Base-by-base conservation (phyloP, 2,329 filamentous ascomycete genomes). In the Aspergillus brasiliensis region DNA sequence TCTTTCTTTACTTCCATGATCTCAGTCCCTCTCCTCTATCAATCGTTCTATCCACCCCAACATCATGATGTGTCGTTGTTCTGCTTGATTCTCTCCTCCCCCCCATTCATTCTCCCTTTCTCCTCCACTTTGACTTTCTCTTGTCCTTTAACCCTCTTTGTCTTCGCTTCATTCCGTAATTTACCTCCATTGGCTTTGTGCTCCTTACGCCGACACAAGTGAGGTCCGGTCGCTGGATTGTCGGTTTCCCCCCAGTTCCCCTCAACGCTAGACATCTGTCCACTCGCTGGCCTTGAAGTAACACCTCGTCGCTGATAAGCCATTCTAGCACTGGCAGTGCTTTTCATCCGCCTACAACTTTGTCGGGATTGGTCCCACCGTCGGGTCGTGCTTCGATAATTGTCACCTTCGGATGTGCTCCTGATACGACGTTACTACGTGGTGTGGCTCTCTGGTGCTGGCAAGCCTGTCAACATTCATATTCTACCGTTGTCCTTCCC, bases 361-460 rank as follows among this genome's bases (percentile, higher is more conserved):
- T 48, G 31, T 7, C 23, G 13, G 23, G 23, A 17, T 48, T 51
- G 38, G 37, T 54, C 51, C 21, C 21, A 37, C 7, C 37, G 10
- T 51, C 11, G 49, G 51, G 15, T 25, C 38, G 51, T 21, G 17
- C 10, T 55, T 46, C 17, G 34, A 46, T 25, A 46, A 31, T 31
- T 44, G 27, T 34, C 25, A 37, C 51, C 38, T 28, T 28, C n/a
- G 52, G 28, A 46, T 55, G 52, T 40, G 52, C 52, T 46, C 15
- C 38, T 55, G 52, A 46, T 46, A 55, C 52, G 15, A 34, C 31
- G 17, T 23, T 34, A 37, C 23, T 55, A 31, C 52, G 52, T 27
- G 38, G 52, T 34, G 23, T 44, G 52, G 25, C 23, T 31, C 38
- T 55, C 19, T 23, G 28, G 31, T 40, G 31, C 51, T 52, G 51